Conservation (phyloP, 73 alveolate genomes). For the Paraurostyla sp. region DNA sequence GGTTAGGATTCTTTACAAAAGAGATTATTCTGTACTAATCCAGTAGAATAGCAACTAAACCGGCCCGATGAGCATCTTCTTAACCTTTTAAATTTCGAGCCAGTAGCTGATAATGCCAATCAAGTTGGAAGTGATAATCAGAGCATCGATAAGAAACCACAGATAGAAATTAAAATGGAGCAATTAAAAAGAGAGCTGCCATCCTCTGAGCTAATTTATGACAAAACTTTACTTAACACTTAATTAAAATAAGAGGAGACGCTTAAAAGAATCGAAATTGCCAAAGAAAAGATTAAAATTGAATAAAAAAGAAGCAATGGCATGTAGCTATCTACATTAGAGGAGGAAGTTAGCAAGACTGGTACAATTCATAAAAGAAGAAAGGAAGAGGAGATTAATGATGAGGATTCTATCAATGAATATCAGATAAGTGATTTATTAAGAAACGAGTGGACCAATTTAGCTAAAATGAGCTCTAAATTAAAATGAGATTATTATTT, state of each 20-base stretch:
- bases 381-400: background rate
- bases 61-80: constrained; percentile 16
- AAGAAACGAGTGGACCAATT: constrained; percentile 18
- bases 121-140: background rate
- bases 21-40: background rate
- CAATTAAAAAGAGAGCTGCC: background rate
- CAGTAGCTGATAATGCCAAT: too few relatives aligned
- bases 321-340: too few relatives aligned
- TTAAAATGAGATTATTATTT: background rate
- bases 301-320: background rate
- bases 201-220: background rate
- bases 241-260: background rate
- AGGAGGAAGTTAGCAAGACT: background rate
- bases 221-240: background rate
- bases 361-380: background rate
- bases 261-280: background rate
- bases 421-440: constrained; percentile 1
- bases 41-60: background rate
- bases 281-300: background rate
- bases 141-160: background rate
- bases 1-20: background rate
- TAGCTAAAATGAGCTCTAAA: constrained; percentile 17
- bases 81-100: too few relatives aligned
- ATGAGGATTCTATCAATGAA: constrained; percentile 10
- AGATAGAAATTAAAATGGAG: constrained; percentile 5